phyloP scores from a whole-genome alignment of 345 rosid species.

The Hibiscus syriacus region DNA sequence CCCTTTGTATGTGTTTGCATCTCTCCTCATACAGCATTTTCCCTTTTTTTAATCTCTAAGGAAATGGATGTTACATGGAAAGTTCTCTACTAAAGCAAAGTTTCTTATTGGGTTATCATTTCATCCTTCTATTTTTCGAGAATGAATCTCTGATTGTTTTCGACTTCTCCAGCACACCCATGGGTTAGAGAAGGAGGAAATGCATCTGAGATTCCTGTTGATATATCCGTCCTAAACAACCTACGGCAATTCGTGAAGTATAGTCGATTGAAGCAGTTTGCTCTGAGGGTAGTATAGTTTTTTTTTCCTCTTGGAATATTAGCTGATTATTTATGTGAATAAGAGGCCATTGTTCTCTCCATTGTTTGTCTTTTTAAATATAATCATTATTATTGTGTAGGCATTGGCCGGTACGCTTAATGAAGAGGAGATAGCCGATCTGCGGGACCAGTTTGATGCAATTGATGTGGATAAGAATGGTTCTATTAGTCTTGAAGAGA shows the following conservation, averaged over 20 bases:
- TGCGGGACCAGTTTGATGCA: constrained; percentile 91
- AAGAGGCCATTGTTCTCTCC: background rate
- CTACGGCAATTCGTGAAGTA: constrained; percentile 94
- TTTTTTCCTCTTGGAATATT: background rate
- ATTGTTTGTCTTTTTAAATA: background rate
- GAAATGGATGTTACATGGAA: background rate
- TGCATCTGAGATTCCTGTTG: constrained; percentile 96
- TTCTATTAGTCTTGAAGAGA: constrained; percentile 90
- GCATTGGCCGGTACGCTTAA: constrained; percentile 89
- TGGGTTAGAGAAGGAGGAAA: constrained; percentile 99
- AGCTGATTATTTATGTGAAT: constrained; percentile 4
- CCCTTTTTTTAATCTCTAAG: background rate
- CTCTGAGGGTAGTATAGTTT: constrained; percentile 57
- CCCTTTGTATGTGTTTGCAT: constrained; percentile 59
- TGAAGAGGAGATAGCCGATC: constrained; percentile 75
- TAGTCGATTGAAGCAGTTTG: constrained; percentile 89
- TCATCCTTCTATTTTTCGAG: background rate
- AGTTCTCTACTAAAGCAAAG: background rate
- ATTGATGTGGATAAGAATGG: constrained; percentile 97
- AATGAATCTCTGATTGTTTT: constrained; percentile 15
- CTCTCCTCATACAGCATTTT: background rate
- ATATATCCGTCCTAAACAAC: constrained; percentile 85
- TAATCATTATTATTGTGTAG: constrained; percentile 29
- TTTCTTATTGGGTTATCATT: background rate
- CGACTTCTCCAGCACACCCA: constrained; percentile 67